Conservation (phyloP, 2,329 filamentous ascomycete genomes). For the Penicillium aurantiogriseum region DNA sequence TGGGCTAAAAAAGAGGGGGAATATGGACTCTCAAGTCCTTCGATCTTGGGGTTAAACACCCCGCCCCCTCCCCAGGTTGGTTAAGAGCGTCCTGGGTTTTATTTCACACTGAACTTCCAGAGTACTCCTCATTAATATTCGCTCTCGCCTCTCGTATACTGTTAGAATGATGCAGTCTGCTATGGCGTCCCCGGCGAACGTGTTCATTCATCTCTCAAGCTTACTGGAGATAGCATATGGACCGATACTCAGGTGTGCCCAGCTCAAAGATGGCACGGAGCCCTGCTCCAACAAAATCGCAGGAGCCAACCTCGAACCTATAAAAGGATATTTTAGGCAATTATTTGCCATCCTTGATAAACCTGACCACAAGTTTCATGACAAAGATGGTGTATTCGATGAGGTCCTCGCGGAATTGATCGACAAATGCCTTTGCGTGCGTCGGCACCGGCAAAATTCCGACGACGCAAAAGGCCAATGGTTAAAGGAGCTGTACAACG, state of each 20-base stretch:
- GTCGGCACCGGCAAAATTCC: neutral
- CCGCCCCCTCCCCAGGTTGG: neutral
- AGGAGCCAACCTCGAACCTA: neutral
- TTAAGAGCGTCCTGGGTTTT: neutral
- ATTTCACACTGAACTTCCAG: neutral
- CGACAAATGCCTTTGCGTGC: neutral
- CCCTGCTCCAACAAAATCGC: neutral
- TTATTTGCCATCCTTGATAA: neutral
- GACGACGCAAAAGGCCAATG: neutral
- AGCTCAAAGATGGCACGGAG: neutral
- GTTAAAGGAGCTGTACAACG: neutral
- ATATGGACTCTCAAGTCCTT: neutral
- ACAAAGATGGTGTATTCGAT: neutral
- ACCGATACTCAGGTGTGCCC: neutral
- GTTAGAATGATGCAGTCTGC: neutral
- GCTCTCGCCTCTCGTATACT: neutral
- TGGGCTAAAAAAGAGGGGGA: neutral
- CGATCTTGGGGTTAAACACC: neutral
- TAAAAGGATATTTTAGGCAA: neutral
- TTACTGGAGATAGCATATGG: neutral
- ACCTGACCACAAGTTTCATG: neutral
- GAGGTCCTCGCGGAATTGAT: neutral
- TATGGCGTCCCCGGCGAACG: neutral
- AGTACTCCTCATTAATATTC: neutral
- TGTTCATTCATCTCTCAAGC: neutral